phyloP scores from a whole-genome alignment of 192 early-diverging fungal species.

The Entomortierella chlamydospora region DNA sequence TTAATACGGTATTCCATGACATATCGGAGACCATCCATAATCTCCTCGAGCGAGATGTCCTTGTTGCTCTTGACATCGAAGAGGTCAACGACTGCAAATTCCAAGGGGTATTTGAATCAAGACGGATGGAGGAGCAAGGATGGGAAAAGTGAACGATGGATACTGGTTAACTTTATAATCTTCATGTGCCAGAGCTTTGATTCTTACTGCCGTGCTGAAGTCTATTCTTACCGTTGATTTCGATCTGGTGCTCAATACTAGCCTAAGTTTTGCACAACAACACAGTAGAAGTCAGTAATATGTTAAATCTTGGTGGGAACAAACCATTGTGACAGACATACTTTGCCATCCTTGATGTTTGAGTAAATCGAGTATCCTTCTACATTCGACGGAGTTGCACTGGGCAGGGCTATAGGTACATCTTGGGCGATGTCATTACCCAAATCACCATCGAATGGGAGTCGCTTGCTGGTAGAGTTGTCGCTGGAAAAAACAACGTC shows the following conservation, averaged over 20 bases:
- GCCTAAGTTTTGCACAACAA: constrained; percentile 9
- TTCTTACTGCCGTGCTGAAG: too few relatives aligned
- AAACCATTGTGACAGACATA: too few relatives aligned
- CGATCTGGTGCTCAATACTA: constrained; percentile 55
- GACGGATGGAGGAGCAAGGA: too few relatives aligned
- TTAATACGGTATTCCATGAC: constrained; percentile 94
- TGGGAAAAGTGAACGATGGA: too few relatives aligned
- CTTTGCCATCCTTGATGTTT: constrained; percentile 51
- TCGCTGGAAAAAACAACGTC: too few relatives aligned
- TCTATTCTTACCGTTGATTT: constrained; percentile 42
- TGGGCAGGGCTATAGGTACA: neutral
- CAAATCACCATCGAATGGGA: too few relatives aligned
- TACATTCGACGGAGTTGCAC: constrained; percentile 4
- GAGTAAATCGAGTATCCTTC: constrained; percentile 55
- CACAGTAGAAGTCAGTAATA: neutral
- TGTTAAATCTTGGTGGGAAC: too few relatives aligned
- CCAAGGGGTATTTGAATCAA: neutral
- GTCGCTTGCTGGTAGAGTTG: too few relatives aligned
- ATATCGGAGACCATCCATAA: constrained; percentile 90
- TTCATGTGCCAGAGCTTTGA: too few relatives aligned
- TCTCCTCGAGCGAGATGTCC: constrained; percentile 81
- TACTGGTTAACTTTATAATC: too few relatives aligned
- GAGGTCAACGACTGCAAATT: constrained; percentile 77
- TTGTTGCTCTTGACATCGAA: constrained; percentile 76
- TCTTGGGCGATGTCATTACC: neutral